Evolutionary conservation across 2,329 filamentous ascomycete genomes (phyloP).

Genomic region (Paecilomyces dactylethromorphus): DNA sequence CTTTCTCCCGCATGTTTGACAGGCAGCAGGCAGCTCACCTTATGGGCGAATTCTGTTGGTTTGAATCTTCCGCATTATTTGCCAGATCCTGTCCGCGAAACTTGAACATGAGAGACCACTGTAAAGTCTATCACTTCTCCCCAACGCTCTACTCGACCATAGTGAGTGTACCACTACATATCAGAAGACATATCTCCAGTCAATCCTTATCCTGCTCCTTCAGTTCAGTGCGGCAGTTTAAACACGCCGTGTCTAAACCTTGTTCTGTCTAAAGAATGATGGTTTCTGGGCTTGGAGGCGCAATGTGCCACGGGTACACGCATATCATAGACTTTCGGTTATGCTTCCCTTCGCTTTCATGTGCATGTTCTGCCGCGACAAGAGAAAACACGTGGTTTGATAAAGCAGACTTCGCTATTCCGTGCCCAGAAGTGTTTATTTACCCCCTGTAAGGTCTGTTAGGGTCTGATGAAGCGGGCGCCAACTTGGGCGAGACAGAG

Average conservation of each 20-base stretch:
- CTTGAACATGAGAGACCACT: too few species aligned
- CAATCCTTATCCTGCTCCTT: not conserved
- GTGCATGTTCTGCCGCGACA: not conserved
- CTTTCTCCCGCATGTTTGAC: not conserved
- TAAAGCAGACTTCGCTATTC: not conserved
- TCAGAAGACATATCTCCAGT: not conserved
- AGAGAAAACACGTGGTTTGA: not conserved
- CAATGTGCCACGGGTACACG: not conserved
- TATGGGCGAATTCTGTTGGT: not conserved
- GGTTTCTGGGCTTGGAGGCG: not conserved
- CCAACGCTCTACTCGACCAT: not conserved
- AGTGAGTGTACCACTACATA: not conserved
- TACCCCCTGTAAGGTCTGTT: not conserved
- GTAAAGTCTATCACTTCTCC: not conserved
- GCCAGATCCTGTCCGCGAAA: too few species aligned
- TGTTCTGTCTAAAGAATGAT: not conserved
- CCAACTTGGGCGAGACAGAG: not conserved
- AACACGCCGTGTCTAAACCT: not conserved
- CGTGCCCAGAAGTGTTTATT: not conserved
- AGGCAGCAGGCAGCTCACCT: not conserved
- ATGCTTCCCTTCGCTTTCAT: not conserved
- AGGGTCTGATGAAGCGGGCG: not conserved
- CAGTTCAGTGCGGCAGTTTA: not conserved
- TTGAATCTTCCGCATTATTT: not conserved
- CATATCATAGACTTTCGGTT: not conserved